These are phyloP conservation scores for Saturnispora mendoncae DNA, from an alignment of 805 yeast species.

Conservation along the genomic window DNA sequence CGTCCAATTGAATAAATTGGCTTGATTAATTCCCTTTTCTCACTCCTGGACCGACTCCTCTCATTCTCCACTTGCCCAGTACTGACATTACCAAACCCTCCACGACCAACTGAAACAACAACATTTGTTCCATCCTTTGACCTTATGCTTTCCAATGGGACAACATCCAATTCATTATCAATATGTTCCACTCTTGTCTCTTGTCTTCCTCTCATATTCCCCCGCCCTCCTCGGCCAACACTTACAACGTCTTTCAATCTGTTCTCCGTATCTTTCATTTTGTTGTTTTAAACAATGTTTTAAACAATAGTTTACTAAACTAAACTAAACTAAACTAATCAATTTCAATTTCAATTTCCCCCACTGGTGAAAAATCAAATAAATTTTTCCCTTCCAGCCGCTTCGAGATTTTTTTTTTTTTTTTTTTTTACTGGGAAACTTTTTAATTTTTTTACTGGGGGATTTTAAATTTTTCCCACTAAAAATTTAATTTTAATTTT, in stretches of 20 bases:
- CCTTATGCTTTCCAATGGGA: neutral
- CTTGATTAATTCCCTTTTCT: slow-evolving; percentile 31
- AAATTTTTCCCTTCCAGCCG: no score
- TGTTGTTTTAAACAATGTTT: neutral
- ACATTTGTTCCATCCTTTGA: slow-evolving; percentile 18
- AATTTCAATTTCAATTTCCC: no score
- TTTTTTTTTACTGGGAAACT: no score
- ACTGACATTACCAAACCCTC: slow-evolving; percentile 47
- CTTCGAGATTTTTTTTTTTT: no score
- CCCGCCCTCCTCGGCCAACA: slow-evolving; percentile 7
- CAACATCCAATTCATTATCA: neutral
- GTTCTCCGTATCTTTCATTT: neutral
- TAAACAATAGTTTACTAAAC: neutral
- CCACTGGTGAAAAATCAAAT: no score
- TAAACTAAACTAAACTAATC: no score
- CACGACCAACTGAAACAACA: slow-evolving; percentile 46
- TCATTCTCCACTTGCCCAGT: slow-evolving; percentile 29
- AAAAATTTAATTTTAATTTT: no score
- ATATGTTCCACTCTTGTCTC: neutral
- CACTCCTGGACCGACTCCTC: slow-evolving; percentile 26
- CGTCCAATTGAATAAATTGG: slow-evolving; percentile 44
- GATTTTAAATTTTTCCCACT: no score
- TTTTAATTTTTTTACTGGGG: no score
- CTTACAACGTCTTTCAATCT: neutral
- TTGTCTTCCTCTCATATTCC: slow-evolving; percentile 1